These are phyloP conservation scores for Fusarium caatingaense DNA, from an alignment of 2,329 filamentous ascomycete genomes.

Conservation along the genomic window DNA sequence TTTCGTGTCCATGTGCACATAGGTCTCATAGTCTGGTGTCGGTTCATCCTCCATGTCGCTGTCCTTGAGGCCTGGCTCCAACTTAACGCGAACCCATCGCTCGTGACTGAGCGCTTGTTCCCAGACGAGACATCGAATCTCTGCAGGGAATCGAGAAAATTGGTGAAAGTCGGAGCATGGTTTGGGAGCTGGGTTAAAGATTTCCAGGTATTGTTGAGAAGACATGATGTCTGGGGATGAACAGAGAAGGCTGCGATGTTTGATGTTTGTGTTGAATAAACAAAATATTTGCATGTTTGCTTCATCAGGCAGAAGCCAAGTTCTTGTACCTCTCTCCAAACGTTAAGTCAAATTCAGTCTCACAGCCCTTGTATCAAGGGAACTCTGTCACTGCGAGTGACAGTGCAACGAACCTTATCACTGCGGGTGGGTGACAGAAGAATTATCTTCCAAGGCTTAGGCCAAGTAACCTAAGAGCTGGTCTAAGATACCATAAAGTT, in stretches of 20 bases:
- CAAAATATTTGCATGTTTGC: neutral
- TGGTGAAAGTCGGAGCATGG: neutral
- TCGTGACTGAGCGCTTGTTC: slow-evolving; percentile 1
- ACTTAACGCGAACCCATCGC: neutral
- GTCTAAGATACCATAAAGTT: too few species aligned
- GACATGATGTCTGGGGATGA: too few species aligned
- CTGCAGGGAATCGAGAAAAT: neutral
- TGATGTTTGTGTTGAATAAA: neutral
- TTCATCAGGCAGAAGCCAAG: neutral
- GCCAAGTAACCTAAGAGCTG: too few species aligned
- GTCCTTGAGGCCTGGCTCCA: rapidly evolving
- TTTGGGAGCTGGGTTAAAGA: neutral
- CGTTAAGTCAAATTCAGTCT: too few species aligned
- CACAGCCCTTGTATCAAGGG: neutral
- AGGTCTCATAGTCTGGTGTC: rapidly evolving
- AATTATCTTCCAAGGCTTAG: too few species aligned
- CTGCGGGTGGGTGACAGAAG: too few species aligned
- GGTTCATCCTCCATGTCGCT: rapidly evolving
- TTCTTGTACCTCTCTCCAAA: too few species aligned
- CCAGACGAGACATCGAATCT: slow-evolving; percentile 13
- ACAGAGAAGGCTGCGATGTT: too few species aligned
- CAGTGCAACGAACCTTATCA: neutral
- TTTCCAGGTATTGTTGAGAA: neutral
- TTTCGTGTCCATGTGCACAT: neutral
- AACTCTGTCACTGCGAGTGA: too few species aligned